Evolutionary conservation across 2,329 filamentous ascomycete species (phyloP), one percentile per base, ranked within the genome.

Genomic region (Claviceps cyperi): DNA sequence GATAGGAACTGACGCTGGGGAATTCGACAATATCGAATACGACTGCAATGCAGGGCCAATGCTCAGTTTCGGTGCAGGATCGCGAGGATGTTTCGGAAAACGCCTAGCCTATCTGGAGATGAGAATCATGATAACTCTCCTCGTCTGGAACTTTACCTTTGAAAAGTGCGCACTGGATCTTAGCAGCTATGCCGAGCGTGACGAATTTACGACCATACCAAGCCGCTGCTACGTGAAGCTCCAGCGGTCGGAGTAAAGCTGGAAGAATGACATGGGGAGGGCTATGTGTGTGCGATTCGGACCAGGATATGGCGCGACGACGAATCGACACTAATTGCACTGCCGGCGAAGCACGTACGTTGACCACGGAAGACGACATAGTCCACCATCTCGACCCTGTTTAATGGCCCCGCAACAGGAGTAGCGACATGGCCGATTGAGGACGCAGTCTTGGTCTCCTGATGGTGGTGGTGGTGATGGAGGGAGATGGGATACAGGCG

Each of bases 71-170:
- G 55, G 60, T 1, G 17, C 53, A 3, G 61, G 60, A 1, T 47
- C 52, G 1, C 46, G 62, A 21, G 55, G 53, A 2, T 64, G 62
- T 39, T 64, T 56, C 32, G 62, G 60, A 5, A 53, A 57, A 22
- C 54, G 53, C 45, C 28, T 65, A 48, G 59, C 62, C 6, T 59
- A 61, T 35, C n/a, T 64, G 8, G 58, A 65, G 54, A 17, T 65
- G 51, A 56, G 55, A 24, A 51, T 62, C 1, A 32, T 59, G 13
- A 9, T 58, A 1, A 51, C 53, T 6, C 45, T 64, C 13, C 40
- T 62, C 19, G 39, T 62, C 11, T 63, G 60, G 60, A 56, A 52
- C 19, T 62, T 60, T 15, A 13, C 19, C 3, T 48, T 47, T 15
- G n/a, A 44, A n/a, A 28, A 43, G 24, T 43, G 24, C 32, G 17